A percentile compares a stretch with the other conserved stretches of the same genome.
Conservation (phyloP, 345 rosid species). For the Lepidium didymum region DNA sequence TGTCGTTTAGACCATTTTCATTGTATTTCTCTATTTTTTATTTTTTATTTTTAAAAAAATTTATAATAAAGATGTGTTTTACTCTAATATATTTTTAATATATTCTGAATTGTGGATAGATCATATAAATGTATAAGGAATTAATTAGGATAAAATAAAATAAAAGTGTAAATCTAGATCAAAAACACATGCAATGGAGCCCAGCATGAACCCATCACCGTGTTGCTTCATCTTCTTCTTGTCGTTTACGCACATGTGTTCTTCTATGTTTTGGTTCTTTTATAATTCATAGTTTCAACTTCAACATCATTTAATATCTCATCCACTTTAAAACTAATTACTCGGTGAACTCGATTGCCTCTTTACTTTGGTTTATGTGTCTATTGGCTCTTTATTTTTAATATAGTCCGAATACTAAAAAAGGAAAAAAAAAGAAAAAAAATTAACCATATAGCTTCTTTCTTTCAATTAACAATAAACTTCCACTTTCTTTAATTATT, state of each 20-base stretch:
- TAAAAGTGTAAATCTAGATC: conserved; percentile 13
- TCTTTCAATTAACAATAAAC: too few species aligned
- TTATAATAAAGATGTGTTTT: too few species aligned
- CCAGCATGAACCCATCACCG: not conserved
- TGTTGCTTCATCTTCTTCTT: not conserved
- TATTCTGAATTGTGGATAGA: too few species aligned
- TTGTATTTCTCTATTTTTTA: too few species aligned
- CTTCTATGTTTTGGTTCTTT: not conserved
- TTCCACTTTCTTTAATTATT: too few species aligned
- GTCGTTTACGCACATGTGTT: conserved; percentile 27
- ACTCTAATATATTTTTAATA: too few species aligned
- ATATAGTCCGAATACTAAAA: too few species aligned
- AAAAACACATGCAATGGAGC: conserved; percentile 27
- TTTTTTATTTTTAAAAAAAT: too few species aligned
- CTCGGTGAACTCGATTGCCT: not conserved
- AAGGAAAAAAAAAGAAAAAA: too few species aligned
- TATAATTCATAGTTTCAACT: not conserved
- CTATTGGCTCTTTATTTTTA: too few species aligned
- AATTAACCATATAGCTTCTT: too few species aligned
- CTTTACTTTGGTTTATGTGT: not conserved
- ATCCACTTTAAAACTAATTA: not conserved
- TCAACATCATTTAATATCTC: conserved; percentile 11
- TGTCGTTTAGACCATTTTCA: too few species aligned
- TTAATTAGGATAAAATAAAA: not conserved
- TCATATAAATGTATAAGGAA: not conserved